Evolutionary conservation across 106 monocot species (phyloP).

Genomic region (Dendrobium chrysotoxum): DNA sequence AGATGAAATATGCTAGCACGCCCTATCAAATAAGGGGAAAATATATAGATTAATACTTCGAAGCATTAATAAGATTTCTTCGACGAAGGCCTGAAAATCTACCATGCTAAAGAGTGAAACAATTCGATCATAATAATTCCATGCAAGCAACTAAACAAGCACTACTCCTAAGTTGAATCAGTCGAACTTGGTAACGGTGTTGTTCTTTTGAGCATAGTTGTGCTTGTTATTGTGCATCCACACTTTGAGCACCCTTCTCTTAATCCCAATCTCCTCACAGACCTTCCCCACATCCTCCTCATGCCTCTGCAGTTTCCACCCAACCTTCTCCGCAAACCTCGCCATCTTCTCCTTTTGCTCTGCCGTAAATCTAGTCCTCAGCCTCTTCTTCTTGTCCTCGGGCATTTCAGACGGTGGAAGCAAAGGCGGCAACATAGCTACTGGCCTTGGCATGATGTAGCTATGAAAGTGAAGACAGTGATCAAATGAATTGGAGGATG

Average conservation of each 20-base stretch:
- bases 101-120: no score
- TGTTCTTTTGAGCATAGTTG: not conserved
- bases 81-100: no score
- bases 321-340: slow-evolving; percentile 12
- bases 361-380: slow-evolving; percentile 26
- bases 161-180: no score
- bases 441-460: no score
- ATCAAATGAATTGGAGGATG: not conserved
- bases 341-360: slow-evolving; percentile 24
- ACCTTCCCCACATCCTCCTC: slow-evolving; percentile 12
- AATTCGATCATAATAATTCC: no score
- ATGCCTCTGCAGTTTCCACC: slow-evolving; percentile 17
- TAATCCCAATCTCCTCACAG: slow-evolving; percentile 18
- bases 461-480: no score
- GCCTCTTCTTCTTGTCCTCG: slow-evolving; percentile 33
- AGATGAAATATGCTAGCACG: no score
- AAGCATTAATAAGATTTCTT: no score
- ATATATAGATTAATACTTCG: no score
- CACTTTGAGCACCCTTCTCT: slow-evolving; percentile 18
- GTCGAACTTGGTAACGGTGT: not conserved
- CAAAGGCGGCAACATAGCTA: slow-evolving; percentile 18
- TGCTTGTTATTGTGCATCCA: slow-evolving; percentile 22
- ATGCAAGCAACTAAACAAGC: no score
- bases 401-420: slow-evolving; percentile 31
- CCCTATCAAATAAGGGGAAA: no score